These are phyloP conservation scores for Calycina marina DNA, from an alignment of 2,329 filamentous ascomycete species.

Conservation along the genomic window DNA sequence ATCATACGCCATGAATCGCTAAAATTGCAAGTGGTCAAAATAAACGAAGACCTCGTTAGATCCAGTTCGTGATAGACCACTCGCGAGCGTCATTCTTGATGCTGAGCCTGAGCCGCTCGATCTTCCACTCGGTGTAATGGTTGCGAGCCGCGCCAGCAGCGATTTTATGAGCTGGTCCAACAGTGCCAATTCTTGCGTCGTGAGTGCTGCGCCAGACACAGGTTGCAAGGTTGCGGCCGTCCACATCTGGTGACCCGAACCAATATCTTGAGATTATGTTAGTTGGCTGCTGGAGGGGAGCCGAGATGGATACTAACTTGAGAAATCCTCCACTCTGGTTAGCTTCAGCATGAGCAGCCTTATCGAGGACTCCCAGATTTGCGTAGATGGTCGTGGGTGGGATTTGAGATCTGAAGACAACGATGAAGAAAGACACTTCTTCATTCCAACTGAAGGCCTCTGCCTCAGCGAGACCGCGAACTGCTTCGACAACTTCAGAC, in stretches of 20 bases:
- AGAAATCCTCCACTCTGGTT: conserved; percentile 65
- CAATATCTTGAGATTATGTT: conserved; percentile 47
- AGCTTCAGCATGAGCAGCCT: conserved; percentile 67
- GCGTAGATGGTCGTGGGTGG: conserved; percentile 50
- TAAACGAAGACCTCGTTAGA: conserved; percentile 4
- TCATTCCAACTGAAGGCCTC: conserved; percentile 41
- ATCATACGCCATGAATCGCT: conserved; percentile 1
- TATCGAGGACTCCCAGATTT: conserved; percentile 59
- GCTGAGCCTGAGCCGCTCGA: conserved; percentile 54
- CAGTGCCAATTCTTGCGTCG: conserved; percentile 43
- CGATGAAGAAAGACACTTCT: conserved; percentile 65
- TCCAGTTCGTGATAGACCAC: conserved; percentile 52
- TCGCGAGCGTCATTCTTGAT: conserved; percentile 48
- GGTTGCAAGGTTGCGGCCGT: conserved; percentile 69
- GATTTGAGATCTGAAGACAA: conserved; percentile 67
- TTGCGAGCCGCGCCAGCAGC: conserved; percentile 50
- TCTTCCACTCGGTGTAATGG: conserved; percentile 51
- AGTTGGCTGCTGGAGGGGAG: conserved; percentile 3
- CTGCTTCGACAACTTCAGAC: conserved; percentile 41
- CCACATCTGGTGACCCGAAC: conserved; percentile 61
- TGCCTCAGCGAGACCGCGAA: conserved; percentile 35
- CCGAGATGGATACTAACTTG: conserved; percentile 52
- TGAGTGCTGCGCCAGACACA: conserved; percentile 50
- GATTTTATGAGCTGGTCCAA: conserved; percentile 45
- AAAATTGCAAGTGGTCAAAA: conserved; percentile 1